phyloP scores from a whole-genome alignment of 148 eudicot species.

The Diospyros lotus region DNA sequence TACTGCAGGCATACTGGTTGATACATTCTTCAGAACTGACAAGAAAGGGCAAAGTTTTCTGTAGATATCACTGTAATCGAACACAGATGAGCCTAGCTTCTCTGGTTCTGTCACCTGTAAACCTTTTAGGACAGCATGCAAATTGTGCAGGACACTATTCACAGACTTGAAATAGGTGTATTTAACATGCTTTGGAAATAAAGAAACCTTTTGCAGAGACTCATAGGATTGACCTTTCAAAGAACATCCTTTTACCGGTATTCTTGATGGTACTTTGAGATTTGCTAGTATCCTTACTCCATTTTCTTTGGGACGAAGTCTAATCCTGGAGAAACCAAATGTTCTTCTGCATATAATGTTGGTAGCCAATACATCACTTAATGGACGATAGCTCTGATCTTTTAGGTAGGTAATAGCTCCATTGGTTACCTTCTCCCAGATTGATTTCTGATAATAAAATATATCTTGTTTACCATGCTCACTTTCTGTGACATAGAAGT shows the following conservation, averaged over 20 bases:
- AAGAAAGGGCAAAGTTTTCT: constrained; percentile 61
- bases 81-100: constrained; percentile 77
- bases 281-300: constrained; percentile 75
- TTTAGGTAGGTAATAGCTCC: constrained; percentile 26
- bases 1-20: constrained; percentile 34
- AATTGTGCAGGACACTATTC: constrained; percentile 58
- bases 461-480: constrained; percentile 70
- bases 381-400: constrained; percentile 35
- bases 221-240: constrained; percentile 11
- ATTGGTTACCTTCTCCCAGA: constrained; percentile 53
- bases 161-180: constrained; percentile 46
- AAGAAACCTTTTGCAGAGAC: constrained; percentile 10
- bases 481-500: constrained; percentile 87
- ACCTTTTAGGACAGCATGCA: constrained; percentile 70
- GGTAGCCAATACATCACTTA: constrained; percentile 34
- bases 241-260: constrained; percentile 17
- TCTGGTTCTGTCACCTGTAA: constrained; percentile 48
- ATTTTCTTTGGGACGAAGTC: constrained; percentile 70
- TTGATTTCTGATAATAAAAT: constrained; percentile 52
- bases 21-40: constrained; percentile 47
- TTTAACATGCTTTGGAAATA: constrained; percentile 7
- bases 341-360: constrained; percentile 42
- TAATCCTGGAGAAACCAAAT: constrained; percentile 81
- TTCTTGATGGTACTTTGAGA: constrained; percentile 58
- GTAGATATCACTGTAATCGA: constrained; percentile 69